Conservation (phyloP, 2,329 filamentous ascomycete species). For the Intubia oerlemansii region DNA sequence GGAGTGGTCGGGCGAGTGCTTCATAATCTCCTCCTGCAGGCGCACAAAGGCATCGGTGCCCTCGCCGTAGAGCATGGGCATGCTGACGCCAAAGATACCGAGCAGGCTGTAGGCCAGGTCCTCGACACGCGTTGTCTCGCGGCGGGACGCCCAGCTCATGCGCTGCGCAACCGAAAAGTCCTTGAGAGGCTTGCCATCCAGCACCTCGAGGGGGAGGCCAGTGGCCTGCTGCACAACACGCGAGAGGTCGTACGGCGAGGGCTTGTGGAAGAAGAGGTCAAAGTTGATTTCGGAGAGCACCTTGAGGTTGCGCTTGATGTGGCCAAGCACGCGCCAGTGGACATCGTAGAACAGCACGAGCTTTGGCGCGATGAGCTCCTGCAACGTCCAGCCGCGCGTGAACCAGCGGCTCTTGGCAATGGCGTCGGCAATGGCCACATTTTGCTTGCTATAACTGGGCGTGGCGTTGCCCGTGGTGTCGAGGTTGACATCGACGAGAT, state of each 20-base stretch:
- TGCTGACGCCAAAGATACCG: slow-evolving; percentile 8
- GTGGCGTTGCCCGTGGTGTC: neutral
- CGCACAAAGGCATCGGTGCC: slow-evolving; percentile 6
- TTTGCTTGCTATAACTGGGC: neutral
- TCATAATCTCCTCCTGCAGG: slow-evolving; percentile 7
- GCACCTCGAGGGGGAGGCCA: too few relatives aligned
- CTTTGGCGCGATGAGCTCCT: slow-evolving; percentile 5
- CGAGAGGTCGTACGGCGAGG: too few relatives aligned
- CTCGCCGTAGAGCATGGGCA: slow-evolving; percentile 9
- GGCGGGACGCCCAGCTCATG: slow-evolving; percentile 8
- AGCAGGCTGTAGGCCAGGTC: slow-evolving; percentile 8
- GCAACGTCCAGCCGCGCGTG: slow-evolving; percentile 6
- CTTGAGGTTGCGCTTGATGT: slow-evolving; percentile 5
- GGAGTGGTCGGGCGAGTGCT: slow-evolving; percentile 2
- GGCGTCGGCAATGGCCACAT: neutral
- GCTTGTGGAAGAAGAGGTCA: neutral
- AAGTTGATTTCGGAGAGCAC: neutral
- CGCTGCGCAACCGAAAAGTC: slow-evolving; percentile 4
- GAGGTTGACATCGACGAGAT: slow-evolving; percentile 2
- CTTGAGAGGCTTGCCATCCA: too few relatives aligned
- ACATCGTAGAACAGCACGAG: slow-evolving; percentile 5
- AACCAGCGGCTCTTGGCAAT: slow-evolving; percentile 6
- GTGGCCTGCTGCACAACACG: too few relatives aligned
- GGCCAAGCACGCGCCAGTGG: slow-evolving; percentile 5
- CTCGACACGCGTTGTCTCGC: slow-evolving; percentile 6